Conservation (phyloP, 2,329 filamentous ascomycete species). For the Xylaria sp. region DNA sequence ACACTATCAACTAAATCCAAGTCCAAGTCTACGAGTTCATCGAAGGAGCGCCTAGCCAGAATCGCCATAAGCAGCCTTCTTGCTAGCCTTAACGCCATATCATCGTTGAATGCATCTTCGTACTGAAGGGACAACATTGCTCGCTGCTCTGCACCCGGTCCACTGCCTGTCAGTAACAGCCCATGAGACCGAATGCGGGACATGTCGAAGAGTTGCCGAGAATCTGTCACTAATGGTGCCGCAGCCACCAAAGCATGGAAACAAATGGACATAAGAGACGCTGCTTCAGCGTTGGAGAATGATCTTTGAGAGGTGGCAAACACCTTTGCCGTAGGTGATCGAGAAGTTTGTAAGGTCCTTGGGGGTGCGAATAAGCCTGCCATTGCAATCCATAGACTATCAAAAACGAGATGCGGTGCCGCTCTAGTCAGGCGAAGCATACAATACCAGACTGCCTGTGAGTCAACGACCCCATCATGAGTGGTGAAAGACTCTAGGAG, state of each 20-base stretch:
- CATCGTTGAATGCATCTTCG: conserved; percentile 71
- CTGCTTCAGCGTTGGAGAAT: conserved; percentile 62
- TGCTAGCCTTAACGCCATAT: conserved; percentile 68
- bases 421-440: conserved; percentile 69
- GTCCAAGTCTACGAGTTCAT: conserved; percentile 55
- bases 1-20: conserved; percentile 48
- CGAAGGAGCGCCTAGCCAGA: conserved; percentile 61
- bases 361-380: conserved; percentile 68
- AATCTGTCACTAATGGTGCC: conserved; percentile 61
- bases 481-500: conserved; percentile 67
- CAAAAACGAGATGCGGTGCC: conserved; percentile 67
- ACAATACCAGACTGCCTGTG: conserved; percentile 70
- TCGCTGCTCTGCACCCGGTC: conserved; percentile 58
- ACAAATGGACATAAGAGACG: conserved; percentile 67
- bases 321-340: conserved; percentile 52
- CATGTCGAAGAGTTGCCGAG: conserved; percentile 65
- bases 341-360: conserved; percentile 54
- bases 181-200: conserved; percentile 69
- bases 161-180: conserved; percentile 59
- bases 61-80: conserved; percentile 68
- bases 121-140: conserved; percentile 66
- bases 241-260: conserved; percentile 70
- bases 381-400: conserved; percentile 72
- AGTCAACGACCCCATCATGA: conserved; percentile 65
- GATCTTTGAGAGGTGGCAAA: conserved; percentile 51